Evolutionary conservation across 1,284 basidiomycete species (phyloP).

Genomic region (Malassezia cuniculi): DNA sequence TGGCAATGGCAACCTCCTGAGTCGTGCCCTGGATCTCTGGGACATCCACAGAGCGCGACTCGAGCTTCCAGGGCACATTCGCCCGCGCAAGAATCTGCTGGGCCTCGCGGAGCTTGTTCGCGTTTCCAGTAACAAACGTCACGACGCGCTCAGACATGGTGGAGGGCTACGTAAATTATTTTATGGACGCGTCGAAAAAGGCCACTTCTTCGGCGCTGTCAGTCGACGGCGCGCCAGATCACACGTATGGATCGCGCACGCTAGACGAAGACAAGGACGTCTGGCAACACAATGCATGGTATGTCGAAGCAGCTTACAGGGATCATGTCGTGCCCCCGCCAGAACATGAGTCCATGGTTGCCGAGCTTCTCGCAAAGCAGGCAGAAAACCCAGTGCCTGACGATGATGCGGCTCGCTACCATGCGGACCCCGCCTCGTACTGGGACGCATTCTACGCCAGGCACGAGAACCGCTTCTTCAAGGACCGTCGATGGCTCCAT

Average conservation of each 20-base stretch:
- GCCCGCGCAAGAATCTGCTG: conserved; percentile 52
- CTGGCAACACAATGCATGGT: conserved; percentile 37
- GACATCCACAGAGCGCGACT: conserved; percentile 47
- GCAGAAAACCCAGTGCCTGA: conserved; percentile 22
- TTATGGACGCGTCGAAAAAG: background rate
- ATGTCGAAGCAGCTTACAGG: conserved; percentile 12
- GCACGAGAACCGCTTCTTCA: conserved; percentile 42
- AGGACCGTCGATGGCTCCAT: conserved; percentile 40
- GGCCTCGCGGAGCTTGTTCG: conserved; percentile 83
- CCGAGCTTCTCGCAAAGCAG: conserved; percentile 21
- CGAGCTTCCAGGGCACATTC: conserved; percentile 14
- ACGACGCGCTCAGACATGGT: conserved; percentile 15
- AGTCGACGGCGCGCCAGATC: conserved; percentile 3
- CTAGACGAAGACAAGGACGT: conserved; percentile 19
- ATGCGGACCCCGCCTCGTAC: conserved; percentile 22
- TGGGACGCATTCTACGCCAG: conserved; percentile 39
- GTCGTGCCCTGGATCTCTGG: conserved; percentile 90
- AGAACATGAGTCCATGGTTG: conserved; percentile 21
- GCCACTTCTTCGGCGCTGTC: conserved; percentile 7
- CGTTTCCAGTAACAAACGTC: conserved; percentile 79
- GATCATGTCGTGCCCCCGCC: conserved; percentile 35
- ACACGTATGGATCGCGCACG: conserved; percentile 26
- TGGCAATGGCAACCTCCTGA: conserved; percentile 74
- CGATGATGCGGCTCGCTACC: conserved; percentile 26
- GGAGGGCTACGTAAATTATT: background rate